phyloP scores from a whole-genome alignment of 768 basidiomycete species.

The Daedaleopsis sinensis region DNA sequence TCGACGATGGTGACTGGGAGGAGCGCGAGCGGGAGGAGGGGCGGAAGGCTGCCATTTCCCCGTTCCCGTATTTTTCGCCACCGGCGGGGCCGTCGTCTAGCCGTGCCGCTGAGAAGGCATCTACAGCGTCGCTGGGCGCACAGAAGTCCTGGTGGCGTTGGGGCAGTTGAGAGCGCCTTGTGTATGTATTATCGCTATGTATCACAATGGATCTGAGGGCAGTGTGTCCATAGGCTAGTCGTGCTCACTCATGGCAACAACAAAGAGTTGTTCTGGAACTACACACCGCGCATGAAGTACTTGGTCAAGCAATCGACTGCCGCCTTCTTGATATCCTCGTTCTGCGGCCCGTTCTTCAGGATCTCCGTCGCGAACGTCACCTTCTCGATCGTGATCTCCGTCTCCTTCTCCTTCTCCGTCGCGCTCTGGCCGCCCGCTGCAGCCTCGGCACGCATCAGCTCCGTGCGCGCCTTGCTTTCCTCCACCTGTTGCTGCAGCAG shows the following conservation, averaged over 20 bases:
- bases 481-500: slow-evolving; percentile 70
- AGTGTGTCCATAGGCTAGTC: not conserved
- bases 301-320: slow-evolving; percentile 20
- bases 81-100: not conserved
- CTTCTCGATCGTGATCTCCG: slow-evolving; percentile 58
- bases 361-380: slow-evolving; percentile 71
- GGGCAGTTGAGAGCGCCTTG: not conserved
- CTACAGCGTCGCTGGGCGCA: not conserved
- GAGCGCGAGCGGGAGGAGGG: slow-evolving; percentile 36
- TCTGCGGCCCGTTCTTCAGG: slow-evolving; percentile 47
- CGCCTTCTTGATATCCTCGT: slow-evolving; percentile 21
- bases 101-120: not conserved
- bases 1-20: slow-evolving; percentile 78
- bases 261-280: not conserved
- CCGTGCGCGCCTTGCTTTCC: slow-evolving; percentile 69
- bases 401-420: slow-evolving; percentile 42
- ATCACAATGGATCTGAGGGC: not conserved
- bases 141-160: slow-evolving; percentile 23
- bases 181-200: not conserved
- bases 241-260: not conserved
- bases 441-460: slow-evolving; percentile 71
- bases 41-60: slow-evolving; percentile 25
- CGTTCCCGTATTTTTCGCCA: slow-evolving; percentile 22
- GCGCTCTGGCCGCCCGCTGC: slow-evolving; percentile 28
- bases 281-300: slow-evolving; percentile 20